Evolutionary conservation across 495 filamentous ascomycete species (phyloP), one percentile per base, ranked within the genome.

Genomic region (Parathielavia hyrcaniae): DNA sequence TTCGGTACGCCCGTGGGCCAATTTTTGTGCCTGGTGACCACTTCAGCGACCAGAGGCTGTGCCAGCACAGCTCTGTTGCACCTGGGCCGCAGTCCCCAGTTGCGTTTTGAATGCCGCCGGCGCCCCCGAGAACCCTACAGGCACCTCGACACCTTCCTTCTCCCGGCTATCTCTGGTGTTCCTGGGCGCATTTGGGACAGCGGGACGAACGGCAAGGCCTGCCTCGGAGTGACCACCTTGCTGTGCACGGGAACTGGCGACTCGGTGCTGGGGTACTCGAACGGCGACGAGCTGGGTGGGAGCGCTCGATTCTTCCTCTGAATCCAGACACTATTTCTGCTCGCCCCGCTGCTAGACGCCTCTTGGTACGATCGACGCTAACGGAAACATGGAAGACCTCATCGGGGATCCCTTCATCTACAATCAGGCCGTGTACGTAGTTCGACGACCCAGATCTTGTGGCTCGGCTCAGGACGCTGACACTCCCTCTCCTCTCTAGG

Each of bases 371-470:
- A 47, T 47, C 11, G 32, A 64, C 36, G 53, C 71, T 71, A 60
- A 69, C 56, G 36, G 19, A 36, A 52, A 43, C 44, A 56, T 64
- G 57, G 44, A 61, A 78, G 76, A 56, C 59, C 66, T 72, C 45
- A 61, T 62, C 53, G 76, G 75, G 57, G 76, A 79, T 55, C 63
- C 69, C 49, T 77, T 72, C 71, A 72, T 79, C 60, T 72, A 67
- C 55, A 69, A 67, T 64, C 76, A 79, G 69, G 67, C 60, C 19
- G 65, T 64, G 76, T 79, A 68, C 64, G 66, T 68, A 36, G 30
- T 44, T 22, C 23, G 6, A 11, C 11, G 10, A 53, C 22, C 8
- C 36, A 23, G 20, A 30, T 26, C 51, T 43, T 35, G n/a, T 34
- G 1, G 8, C 53, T 19, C 19, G 4, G n/a, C 7, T 20, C 23